Conservation (phyloP, 2,329 filamentous ascomycete species). For the Fusarium agapanthi region DNA sequence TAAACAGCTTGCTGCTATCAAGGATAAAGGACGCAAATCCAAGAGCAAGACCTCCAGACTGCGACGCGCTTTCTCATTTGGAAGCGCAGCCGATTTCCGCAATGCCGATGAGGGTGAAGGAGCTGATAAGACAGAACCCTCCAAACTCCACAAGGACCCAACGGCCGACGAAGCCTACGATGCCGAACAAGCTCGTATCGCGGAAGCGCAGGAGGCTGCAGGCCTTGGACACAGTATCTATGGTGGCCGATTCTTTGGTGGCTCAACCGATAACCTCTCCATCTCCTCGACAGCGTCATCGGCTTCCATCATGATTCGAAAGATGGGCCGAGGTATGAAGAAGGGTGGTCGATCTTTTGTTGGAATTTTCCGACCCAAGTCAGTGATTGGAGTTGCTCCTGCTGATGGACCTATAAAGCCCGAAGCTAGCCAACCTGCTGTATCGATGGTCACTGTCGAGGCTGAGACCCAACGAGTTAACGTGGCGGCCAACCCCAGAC, state of each 20-base stretch:
- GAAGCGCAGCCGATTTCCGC: constrained; percentile 89
- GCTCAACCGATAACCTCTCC: constrained; percentile 94
- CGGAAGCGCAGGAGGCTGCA: constrained; percentile 88
- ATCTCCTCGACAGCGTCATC: constrained; percentile 91
- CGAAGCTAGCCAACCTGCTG: constrained; percentile 79
- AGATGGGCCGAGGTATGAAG: constrained; percentile 99
- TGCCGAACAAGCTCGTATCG: constrained; percentile 90
- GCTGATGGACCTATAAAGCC: constrained; percentile 70
- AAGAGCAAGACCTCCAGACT: constrained; percentile 89
- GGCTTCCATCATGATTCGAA: constrained; percentile 92
- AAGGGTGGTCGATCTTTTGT: constrained; percentile 90
- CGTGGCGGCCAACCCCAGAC: constrained; percentile 74
- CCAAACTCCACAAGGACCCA: constrained; percentile 73
- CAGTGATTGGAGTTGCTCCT: constrained; percentile 79
- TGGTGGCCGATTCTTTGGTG: constrained; percentile 83
- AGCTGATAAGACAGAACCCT: constrained; percentile 46
- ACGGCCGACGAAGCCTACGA: constrained; percentile 73
- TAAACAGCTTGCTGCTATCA: constrained; percentile 86
- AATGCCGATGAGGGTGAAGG: constrained; percentile 70
- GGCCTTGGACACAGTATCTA: constrained; percentile 96
- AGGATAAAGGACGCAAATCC: constrained; percentile 78
- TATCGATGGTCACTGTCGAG: constrained; percentile 96
- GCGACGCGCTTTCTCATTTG: constrained; percentile 93
- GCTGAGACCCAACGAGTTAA: constrained; percentile 88
- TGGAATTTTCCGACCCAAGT: constrained; percentile 94